phyloP scores from a whole-genome alignment of 208 protist species.

The Acanthamoeba quina region DNA sequence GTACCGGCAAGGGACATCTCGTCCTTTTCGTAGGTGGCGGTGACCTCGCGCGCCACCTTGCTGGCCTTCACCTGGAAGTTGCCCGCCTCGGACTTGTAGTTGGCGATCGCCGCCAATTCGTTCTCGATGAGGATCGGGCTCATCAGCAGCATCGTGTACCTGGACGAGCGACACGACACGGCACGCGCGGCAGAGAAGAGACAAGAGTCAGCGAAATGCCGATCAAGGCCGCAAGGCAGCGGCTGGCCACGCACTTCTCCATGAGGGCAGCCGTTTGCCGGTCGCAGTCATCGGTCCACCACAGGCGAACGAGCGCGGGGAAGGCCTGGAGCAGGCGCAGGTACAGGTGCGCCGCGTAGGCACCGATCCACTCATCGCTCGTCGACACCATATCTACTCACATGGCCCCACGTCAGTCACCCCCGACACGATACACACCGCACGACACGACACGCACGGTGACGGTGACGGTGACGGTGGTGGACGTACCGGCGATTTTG shows the following conservation, averaged over 20 bases:
- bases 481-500: constrained; percentile 47
- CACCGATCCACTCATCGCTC: constrained; percentile 52
- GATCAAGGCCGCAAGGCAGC: neutral
- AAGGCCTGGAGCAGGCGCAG: constrained; percentile 66
- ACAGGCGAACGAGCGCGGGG: constrained; percentile 57
- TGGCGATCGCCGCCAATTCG: constrained; percentile 44
- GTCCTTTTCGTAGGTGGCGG: constrained; percentile 72
- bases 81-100: constrained; percentile 34
- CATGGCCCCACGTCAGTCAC: neutral
- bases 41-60: constrained; percentile 67
- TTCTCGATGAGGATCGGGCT: constrained; percentile 72
- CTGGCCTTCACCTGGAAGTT: constrained; percentile 66
- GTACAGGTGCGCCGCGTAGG: constrained; percentile 64
- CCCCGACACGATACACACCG: neutral
- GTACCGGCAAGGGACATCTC: constrained; percentile 64
- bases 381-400: constrained; percentile 54
- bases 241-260: constrained; percentile 41
- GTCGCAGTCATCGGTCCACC: constrained; percentile 74
- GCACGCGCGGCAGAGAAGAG: neutral
- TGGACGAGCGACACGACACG: neutral
- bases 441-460: neutral
- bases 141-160: constrained; percentile 54
- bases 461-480: neutral
- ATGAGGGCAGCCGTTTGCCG: constrained; percentile 47
- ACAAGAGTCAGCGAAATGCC: neutral